phyloP scores from a whole-genome alignment of 768 basidiomycete species.

The Psilocybe cubensis region DNA sequence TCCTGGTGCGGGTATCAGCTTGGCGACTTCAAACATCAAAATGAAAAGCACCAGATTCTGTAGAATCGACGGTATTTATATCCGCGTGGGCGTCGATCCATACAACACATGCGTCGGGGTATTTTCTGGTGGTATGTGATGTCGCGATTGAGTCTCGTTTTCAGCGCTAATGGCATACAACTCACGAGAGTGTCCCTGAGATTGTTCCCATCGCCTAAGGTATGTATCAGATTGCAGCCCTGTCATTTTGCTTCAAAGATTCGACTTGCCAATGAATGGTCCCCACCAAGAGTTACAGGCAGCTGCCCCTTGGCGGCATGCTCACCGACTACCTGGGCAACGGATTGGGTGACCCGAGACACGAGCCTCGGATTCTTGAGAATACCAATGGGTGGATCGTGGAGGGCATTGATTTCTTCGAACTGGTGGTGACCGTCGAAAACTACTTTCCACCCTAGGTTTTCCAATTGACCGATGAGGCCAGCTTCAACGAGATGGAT shows the following conservation, averaged over 20 bases:
- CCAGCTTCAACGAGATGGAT: slow-evolving; percentile 90
- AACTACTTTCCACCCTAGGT: slow-evolving; percentile 85
- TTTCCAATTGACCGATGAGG: slow-evolving; percentile 72
- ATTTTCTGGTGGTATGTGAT: slow-evolving; percentile 44
- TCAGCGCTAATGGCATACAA: background rate
- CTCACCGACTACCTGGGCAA: slow-evolving; percentile 74
- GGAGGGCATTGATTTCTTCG: slow-evolving; percentile 63
- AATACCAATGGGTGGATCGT: slow-evolving; percentile 83
- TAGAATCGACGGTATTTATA: slow-evolving; percentile 88
- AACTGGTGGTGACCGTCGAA: slow-evolving; percentile 94
- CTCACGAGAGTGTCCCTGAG: slow-evolving; percentile 81
- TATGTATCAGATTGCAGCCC: slow-evolving; percentile 10
- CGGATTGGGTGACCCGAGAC: slow-evolving; percentile 77
- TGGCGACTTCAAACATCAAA: slow-evolving; percentile 8
- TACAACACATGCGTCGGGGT: slow-evolving; percentile 84
- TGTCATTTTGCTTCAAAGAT: background rate
- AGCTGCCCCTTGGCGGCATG: slow-evolving; percentile 81
- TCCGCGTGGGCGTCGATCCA: slow-evolving; percentile 99
- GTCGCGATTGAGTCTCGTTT: slow-evolving; percentile 6
- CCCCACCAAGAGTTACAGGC: slow-evolving; percentile 92
- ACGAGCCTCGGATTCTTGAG: slow-evolving; percentile 92
- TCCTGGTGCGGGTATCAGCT: slow-evolving; percentile 43
- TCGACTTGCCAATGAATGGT: slow-evolving; percentile 83
- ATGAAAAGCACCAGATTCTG: slow-evolving; percentile 61
- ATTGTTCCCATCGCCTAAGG: slow-evolving; percentile 88